Evolutionary conservation across 129 eudicot species (phyloP), one percentile per base, ranked within the genome.

Genomic region (Flaveria bidentis): DNA sequence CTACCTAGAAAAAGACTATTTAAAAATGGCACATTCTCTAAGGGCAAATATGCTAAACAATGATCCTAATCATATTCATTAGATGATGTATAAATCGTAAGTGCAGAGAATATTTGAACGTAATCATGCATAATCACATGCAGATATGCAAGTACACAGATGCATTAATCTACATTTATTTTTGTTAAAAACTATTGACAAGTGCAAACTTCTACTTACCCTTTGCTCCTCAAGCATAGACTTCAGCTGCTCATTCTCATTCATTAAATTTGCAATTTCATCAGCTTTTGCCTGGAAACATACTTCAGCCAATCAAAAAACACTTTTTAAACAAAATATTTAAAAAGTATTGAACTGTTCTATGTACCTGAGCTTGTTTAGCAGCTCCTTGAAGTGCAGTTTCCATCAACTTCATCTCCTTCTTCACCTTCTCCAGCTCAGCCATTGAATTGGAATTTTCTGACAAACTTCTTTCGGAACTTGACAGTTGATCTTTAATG

Each of bases 321-420:
- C 23, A 5, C 2, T 39, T 13, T 7, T 55, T 28, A n/a, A 30
- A 28, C 11, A 51, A 50, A 65, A 65, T 9, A 41, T 9, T 0
- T 23, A 45, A 15, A 4, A 8, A 25, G 12, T 44, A 25, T 73
- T 42, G 15, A 13, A 67, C 2, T 41, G 13, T 15, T 50, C 15
- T 71, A 49, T 11, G 52, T 86, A 90, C 96, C 93, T 90, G 93
- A 73, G 96, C 93, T 88, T 90, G 96, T 83, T 82, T 86, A 50
- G 96, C 98, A 77, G 97, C 97, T 76, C 97, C 98, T 28, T 85
- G 84, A 70, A 93, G 84, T 78, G 98, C 98, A 64, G 88, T 69
- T 77, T 91, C 98, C 98, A 91, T 90, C 88, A 87, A 84, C 86
- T 91, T 87, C 96, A 93, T 91, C 71, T 93, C 98, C 73, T 72